Conservation (phyloP, 75 land plant genomes). For the Pinus albicaulis region DNA sequence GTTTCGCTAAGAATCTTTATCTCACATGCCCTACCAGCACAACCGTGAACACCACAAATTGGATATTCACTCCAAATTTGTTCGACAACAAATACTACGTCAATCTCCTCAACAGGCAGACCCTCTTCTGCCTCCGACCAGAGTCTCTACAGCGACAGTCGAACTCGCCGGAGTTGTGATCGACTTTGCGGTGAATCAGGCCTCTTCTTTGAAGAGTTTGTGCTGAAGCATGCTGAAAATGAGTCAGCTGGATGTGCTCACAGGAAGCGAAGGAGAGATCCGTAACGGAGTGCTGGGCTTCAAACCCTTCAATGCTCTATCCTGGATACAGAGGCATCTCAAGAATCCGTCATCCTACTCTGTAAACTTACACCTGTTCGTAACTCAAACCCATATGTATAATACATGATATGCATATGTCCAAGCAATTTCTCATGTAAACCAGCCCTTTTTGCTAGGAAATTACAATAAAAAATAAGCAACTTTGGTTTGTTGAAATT, state of each 20-base stretch:
- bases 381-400: too few species aligned
- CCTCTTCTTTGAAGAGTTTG: slow-evolving; percentile 14
- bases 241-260: slow-evolving; percentile 17
- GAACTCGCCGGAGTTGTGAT: slow-evolving; percentile 7
- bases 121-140: slow-evolving; percentile 19
- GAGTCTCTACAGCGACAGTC: neutral
- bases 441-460: too few species aligned
- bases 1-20: slow-evolving; percentile 32
- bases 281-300: slow-evolving; percentile 13
- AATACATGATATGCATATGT: too few species aligned
- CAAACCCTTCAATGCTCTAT: neutral
- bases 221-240: slow-evolving; percentile 17
- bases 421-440: too few species aligned
- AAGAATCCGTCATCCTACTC: neutral
- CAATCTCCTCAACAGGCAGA: slow-evolving; percentile 4
- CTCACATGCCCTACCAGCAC: slow-evolving; percentile 32
- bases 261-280: slow-evolving; percentile 9
- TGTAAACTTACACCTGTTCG: neutral
- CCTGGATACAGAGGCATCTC: neutral
- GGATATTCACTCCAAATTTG: neutral
- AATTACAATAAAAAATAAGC: too few species aligned
- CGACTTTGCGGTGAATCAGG: slow-evolving; percentile 1
- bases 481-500: too few species aligned
- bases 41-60: neutral
- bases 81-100: slow-evolving; percentile 29